Conservation (phyloP, 129 eudicot species). For the Pittosporum tobira region DNA sequence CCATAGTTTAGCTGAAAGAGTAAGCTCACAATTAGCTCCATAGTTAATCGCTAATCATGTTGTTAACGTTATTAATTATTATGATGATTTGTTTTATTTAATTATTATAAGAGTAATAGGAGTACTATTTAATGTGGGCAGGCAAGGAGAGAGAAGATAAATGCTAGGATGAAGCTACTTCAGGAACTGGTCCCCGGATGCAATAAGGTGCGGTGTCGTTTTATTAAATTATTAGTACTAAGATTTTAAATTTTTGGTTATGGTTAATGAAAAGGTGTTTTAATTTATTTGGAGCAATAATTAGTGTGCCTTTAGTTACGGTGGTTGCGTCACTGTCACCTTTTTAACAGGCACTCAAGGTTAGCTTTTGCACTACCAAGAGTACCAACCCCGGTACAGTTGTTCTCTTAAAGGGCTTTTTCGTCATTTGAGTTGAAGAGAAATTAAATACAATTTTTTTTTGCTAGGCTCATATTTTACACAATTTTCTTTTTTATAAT, state of each 20-base stretch:
- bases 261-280: not conserved
- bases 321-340: constrained; percentile 22
- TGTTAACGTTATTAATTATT: constrained; percentile 11
- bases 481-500: too few relatives aligned
- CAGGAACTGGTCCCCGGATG: constrained; percentile 99
- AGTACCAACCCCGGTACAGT: not conserved
- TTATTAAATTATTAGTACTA: not conserved
- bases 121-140: constrained; percentile 11
- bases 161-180: constrained; percentile 93
- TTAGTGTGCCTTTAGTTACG: not conserved
- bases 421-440: constrained; percentile 4
- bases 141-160: constrained; percentile 99
- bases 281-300: not conserved
- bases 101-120: not conserved
- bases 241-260: not conserved
- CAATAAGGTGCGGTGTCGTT: constrained; percentile 43
- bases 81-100: not conserved
- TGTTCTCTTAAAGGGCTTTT: constrained; percentile 13
- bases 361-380: not conserved
- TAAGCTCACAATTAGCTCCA: constrained; percentile 25
- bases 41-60: constrained; percentile 10
- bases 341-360: constrained; percentile 17
- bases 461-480: too few relatives aligned
- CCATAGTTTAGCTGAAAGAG: constrained; percentile 98
- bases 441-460: too few relatives aligned